Conservation (phyloP, 441 rosid genomes). For the Mallotus japonicus region DNA sequence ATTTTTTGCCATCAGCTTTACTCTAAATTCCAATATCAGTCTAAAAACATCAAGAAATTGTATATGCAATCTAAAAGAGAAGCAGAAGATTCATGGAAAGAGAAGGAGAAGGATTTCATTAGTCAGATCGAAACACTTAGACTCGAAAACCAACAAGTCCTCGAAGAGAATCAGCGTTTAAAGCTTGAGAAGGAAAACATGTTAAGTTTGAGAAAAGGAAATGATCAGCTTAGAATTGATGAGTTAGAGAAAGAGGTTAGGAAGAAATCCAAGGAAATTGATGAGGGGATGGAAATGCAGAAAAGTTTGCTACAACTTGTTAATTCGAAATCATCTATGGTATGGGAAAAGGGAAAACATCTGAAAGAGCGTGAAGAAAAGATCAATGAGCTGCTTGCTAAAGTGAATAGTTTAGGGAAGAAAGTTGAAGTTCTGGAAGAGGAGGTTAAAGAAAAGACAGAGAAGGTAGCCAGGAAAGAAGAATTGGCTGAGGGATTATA, state of each 20-base stretch:
- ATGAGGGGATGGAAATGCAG: slow-evolving; percentile 49
- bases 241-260: slow-evolving; percentile 37
- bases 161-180: slow-evolving; percentile 42
- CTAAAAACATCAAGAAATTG: slow-evolving; percentile 49
- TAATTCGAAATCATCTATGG: slow-evolving; percentile 36
- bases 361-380: slow-evolving; percentile 40
- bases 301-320: slow-evolving; percentile 39
- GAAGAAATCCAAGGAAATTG: slow-evolving; percentile 45
- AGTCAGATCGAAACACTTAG: slow-evolving; percentile 50
- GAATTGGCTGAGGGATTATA: slow-evolving; percentile 33
- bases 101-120: slow-evolving; percentile 46
- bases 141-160: slow-evolving; percentile 41
- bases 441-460: slow-evolving; percentile 39
- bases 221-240: slow-evolving; percentile 33
- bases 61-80: slow-evolving; percentile 50
- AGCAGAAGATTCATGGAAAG: slow-evolving; percentile 59
- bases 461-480: slow-evolving; percentile 34
- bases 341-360: slow-evolving; percentile 30
- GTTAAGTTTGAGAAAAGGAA: slow-evolving; percentile 24
- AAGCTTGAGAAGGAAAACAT: slow-evolving; percentile 39
- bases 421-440: slow-evolving; percentile 40
- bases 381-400: slow-evolving; percentile 36
- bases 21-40: slow-evolving; percentile 60
- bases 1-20: slow-evolving; percentile 84
- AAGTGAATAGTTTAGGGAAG: slow-evolving; percentile 41